These are phyloP conservation scores for Citrus reticulata DNA, from an alignment of 345 rosid genomes.

Conservation along the genomic window DNA sequence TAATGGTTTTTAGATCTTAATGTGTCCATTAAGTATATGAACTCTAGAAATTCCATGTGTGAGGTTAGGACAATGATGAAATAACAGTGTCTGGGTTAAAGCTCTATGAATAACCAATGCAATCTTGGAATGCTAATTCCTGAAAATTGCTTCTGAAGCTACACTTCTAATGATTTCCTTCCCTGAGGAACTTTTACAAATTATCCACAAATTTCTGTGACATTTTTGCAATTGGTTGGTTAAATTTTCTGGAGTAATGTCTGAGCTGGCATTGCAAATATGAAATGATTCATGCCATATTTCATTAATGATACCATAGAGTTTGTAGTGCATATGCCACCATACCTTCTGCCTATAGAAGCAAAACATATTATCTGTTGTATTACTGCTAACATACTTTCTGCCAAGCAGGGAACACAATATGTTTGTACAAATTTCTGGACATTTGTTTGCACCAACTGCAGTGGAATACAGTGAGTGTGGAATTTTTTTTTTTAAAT, in stretches of 20 bases:
- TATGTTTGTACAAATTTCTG: conserved; percentile 97
- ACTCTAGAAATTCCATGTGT: background rate
- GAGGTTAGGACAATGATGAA: background rate
- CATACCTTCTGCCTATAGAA: background rate
- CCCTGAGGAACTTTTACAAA: background rate
- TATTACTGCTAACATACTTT: conserved; percentile 18
- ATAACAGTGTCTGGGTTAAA: background rate
- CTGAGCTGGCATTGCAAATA: background rate
- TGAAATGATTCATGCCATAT: background rate
- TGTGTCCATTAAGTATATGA: background rate
- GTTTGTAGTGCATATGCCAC: background rate
- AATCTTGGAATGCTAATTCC: background rate
- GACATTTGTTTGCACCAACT: conserved; percentile 91
- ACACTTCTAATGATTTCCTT: background rate
- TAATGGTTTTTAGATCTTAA: background rate
- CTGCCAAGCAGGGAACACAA: conserved; percentile 78
- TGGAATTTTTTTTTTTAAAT: background rate
- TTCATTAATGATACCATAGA: background rate
- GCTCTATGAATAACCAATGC: background rate
- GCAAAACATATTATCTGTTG: background rate
- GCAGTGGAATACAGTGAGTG: conserved; percentile 98
- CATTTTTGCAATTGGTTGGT: background rate
- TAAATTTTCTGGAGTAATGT: background rate
- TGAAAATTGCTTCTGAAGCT: background rate
- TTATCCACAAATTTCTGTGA: background rate